phyloP scores from a whole-genome alignment of 2,329 filamentous ascomycete species.

The Blastomyces percursus region DNA sequence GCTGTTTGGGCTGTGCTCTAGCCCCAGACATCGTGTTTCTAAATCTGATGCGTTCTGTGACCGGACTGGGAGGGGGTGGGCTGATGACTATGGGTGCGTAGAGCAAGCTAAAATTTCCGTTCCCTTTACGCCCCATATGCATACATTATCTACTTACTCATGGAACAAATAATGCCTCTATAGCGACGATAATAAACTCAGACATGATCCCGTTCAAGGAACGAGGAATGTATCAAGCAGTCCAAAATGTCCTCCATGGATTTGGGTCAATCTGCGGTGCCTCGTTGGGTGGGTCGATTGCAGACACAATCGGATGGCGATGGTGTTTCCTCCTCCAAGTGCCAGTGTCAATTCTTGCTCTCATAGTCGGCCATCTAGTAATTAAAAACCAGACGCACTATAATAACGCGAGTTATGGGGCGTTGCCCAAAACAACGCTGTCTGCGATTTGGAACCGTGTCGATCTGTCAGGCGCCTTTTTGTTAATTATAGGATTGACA shows the following conservation, averaged over 20 bases:
- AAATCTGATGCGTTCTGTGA: constrained; percentile 58
- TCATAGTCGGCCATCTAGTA: constrained; percentile 44
- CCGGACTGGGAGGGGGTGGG: constrained; percentile 62
- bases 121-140: not conserved
- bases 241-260: constrained; percentile 50
- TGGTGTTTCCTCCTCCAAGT: constrained; percentile 51
- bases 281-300: constrained; percentile 35
- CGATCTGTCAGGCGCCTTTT: constrained; percentile 47
- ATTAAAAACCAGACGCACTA: constrained; percentile 34
- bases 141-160: not conserved
- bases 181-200: constrained; percentile 55
- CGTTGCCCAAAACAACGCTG: constrained; percentile 20
- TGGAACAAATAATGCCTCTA: not conserved
- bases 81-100: constrained; percentile 50
- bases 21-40: constrained; percentile 58
- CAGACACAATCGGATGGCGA: constrained; percentile 37
- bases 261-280: constrained; percentile 51
- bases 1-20: constrained; percentile 58
- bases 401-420: not conserved
- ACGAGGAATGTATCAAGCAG: constrained; percentile 60
- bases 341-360: constrained; percentile 46
- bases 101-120: not conserved
- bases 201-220: constrained; percentile 64
- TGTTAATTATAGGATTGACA: constrained; percentile 49
- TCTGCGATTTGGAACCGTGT: constrained; percentile 43